These are phyloP conservation scores for Botryotinia calthae DNA, from an alignment of 2,329 filamentous ascomycete genomes.

Conservation along the genomic window DNA sequence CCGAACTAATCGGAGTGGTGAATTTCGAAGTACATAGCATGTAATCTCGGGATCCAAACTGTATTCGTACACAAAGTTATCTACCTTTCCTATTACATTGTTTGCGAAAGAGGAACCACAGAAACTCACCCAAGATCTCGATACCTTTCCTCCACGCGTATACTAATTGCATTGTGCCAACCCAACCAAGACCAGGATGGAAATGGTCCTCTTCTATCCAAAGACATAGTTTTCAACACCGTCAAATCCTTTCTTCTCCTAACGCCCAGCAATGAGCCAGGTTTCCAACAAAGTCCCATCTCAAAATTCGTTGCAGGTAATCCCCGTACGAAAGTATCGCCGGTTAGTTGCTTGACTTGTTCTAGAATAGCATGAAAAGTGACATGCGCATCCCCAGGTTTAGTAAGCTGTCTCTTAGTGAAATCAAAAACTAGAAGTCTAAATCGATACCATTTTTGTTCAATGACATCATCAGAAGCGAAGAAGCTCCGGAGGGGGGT, in stretches of 20 bases:
- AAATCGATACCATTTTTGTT: background rate
- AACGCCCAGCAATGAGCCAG: background rate
- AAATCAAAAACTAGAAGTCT: background rate
- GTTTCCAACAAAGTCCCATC: slow-evolving; percentile 4
- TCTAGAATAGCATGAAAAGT: background rate
- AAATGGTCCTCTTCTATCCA: background rate
- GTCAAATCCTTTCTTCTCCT: background rate
- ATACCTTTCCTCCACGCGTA: background rate
- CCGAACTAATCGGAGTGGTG: background rate
- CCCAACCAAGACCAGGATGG: slow-evolving; percentile 9
- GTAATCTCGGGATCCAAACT: background rate
- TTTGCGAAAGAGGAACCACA: background rate
- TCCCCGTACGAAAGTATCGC: background rate
- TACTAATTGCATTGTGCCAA: background rate
- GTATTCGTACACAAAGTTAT: background rate
- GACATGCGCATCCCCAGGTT: background rate
- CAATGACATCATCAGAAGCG: background rate
- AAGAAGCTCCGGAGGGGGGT: background rate
- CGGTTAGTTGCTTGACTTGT: background rate
- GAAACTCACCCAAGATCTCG: background rate
- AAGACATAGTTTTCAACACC: background rate
- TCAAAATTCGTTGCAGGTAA: background rate
- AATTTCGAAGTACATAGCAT: slow-evolving; percentile 4
- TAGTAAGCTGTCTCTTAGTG: background rate
- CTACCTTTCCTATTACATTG: background rate